Base-by-base conservation (phyloP, 495 filamentous ascomycete species). In the Talaromyces liani region DNA sequence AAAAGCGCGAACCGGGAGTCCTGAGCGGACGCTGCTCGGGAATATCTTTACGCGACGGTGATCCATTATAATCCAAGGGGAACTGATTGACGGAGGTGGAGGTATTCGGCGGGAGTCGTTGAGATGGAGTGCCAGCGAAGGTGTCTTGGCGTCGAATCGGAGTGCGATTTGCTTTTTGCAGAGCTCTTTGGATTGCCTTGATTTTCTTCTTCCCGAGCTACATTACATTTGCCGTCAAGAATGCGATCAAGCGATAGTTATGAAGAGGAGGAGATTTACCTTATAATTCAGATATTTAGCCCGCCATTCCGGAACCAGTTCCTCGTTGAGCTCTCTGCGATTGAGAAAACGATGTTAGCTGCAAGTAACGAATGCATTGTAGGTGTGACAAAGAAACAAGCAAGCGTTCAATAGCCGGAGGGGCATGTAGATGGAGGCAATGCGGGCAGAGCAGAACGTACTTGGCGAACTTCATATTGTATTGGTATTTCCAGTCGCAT, bases 231-330 rank as follows among this genome's bases (percentile, higher is more conserved):
- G 24, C 53, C 20, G 62, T 60, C 33, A 49, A 18, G 22, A 49
- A 60, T 31, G 51, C 60, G 24, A 22, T 57, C 5, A 14, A 27
- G n/a, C 20, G 16, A 53, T 39, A 25, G 27, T 14, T 16, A 8
- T 7, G 36, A 63, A 24, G 24, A 24, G 7, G 9, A 34, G 56
- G 33, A 3, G 12, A 64, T 68, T 56, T 54, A 86, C 88, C 82
- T 92, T 95, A 79, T 97, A 97, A 76, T 96, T 86, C 63, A 97
- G 81, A 75, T 96, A 97, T 73, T 96, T 95, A 66, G 84, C 85
- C 67, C 88, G 84, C 92, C 92, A 97, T 82, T 97, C 92, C 79
- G 92, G 91, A 65, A 96, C 91, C 27, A 90, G 84, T 63, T 94
- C 89, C 71, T 87, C 85, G 59, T 97, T 92, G 62, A 97, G 80